Base-by-base conservation (phyloP, 805 yeast species). In the Vanderwaltozyma tropicalis region DNA sequence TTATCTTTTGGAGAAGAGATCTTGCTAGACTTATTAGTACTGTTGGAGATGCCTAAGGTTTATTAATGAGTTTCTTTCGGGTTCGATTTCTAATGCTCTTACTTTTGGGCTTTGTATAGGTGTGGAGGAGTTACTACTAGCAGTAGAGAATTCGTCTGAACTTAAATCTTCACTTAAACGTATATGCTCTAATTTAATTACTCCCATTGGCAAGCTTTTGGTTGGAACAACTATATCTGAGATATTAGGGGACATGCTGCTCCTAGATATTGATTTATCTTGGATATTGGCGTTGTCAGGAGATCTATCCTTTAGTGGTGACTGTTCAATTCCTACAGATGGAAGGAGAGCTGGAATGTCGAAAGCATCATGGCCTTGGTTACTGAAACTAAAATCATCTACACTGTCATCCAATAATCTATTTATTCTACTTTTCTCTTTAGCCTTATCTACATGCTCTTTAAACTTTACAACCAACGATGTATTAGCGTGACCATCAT, bases 361-460 rank as follows among this genome's bases (percentile, higher is more conserved):
- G 39, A 57, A 57, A 2, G 51, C 41, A 22, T 52, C 53, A 31
- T 51, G 49, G 1, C 61, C 61, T 16, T 52, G 50, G 10, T 49
- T 47, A 37, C 53, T 51, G 28, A 56, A 57, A 32, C 59, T 54
- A 27, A 56, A 46, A 4, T 53, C 60, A 40, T 54, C 62, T 16
- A 46, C 45, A 33, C 57, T 55, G 30, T 57, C 59, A 35, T 57
- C 62, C 16, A 57, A 32, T 10, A 57, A 43, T 22, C 46, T 48
- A 43, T 57, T 57, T 14, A 45, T 45, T 38, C 54, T 45, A n/a
- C 46, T 41, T 3, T 39, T 26, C n/a, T 37, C 42, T 41, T 40
- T 45, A 12, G 38, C 44, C 35, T 45, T 52, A 17, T 42, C 37
- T 11, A 45, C 45, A 41, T 53, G 59, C 11, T 43, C 47, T 32